A percentile compares a stretch with the other conserved stretches of the same genome.
Conservation (phyloP, 257 asterid species). For the Solanum paucissectum region DNA sequence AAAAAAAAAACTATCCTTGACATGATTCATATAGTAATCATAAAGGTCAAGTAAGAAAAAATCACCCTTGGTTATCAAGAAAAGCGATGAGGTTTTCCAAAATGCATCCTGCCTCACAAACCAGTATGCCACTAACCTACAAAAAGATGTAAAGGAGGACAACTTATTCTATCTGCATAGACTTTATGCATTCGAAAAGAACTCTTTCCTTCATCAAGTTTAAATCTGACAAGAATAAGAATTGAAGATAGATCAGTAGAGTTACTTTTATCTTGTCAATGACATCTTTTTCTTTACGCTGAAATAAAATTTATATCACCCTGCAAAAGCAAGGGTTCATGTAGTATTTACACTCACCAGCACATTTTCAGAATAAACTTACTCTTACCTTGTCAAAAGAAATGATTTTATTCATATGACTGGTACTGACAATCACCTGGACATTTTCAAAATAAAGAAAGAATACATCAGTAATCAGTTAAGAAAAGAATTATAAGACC, state of each 20-base stretch:
- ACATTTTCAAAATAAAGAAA: constrained; percentile 5
- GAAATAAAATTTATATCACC: neutral
- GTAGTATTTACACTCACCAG: constrained; percentile 76
- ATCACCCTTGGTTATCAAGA: constrained; percentile 83
- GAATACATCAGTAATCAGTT: neutral
- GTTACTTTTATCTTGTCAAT: constrained; percentile 56
- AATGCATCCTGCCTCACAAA: constrained; percentile 99
- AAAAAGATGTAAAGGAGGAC: constrained; percentile 6
- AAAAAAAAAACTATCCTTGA: neutral
- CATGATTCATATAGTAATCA: neutral
- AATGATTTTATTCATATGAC: constrained; percentile 70
- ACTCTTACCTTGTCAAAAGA: constrained; percentile 78
- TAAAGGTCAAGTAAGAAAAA: neutral
- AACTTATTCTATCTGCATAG: neutral
- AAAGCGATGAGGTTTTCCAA: constrained; percentile 85
- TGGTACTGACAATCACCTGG: constrained; percentile 75
- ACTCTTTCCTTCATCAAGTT: neutral
- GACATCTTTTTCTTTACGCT: constrained; percentile 9
- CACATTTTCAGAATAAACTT: neutral
- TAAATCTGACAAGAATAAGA: neutral
- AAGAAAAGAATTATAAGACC: neutral
- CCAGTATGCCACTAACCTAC: constrained; percentile 84
- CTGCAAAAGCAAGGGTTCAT: constrained; percentile 33
- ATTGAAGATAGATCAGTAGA: neutral
- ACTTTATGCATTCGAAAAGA: neutral